These are phyloP conservation scores for Stagonosporopsis vannaccii DNA, from an alignment of 2,329 filamentous ascomycete genomes.

Conservation along the genomic window DNA sequence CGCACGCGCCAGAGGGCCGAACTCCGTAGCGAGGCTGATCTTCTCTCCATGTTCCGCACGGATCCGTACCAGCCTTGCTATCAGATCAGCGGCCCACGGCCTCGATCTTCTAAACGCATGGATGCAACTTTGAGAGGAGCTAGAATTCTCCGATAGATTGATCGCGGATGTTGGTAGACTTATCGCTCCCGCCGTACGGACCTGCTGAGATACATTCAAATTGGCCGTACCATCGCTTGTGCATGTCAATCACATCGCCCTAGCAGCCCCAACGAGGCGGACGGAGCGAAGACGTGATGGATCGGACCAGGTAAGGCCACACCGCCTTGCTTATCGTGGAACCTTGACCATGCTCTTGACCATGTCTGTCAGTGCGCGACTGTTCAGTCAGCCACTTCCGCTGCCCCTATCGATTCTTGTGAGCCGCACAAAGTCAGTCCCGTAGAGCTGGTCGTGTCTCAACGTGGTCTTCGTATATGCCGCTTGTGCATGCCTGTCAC, in stretches of 20 bases:
- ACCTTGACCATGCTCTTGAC: slow-evolving; percentile 4
- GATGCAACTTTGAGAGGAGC: not conserved
- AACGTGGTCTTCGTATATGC: slow-evolving; percentile 11
- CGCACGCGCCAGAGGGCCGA: slow-evolving; percentile 3
- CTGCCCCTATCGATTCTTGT: not conserved
- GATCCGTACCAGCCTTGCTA: slow-evolving; percentile 12
- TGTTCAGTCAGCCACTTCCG: slow-evolving; percentile 15
- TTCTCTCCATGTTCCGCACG: not conserved
- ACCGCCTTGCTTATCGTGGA: not conserved
- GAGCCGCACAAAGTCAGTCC: slow-evolving; percentile 1
- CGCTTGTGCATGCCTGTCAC: slow-evolving; percentile 7
- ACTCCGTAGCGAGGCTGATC: slow-evolving; percentile 7
- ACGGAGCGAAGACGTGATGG: not conserved
- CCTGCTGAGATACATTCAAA: not conserved
- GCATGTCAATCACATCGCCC: slow-evolving; percentile 5
- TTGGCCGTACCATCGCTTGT: slow-evolving; percentile 7
- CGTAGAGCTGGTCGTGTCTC: not conserved
- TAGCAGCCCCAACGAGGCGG: slow-evolving; percentile 1
- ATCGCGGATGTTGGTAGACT: not conserved
- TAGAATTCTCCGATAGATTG: not conserved
- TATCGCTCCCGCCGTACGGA: not conserved
- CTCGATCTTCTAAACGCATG: slow-evolving; percentile 4
- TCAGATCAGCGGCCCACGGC: slow-evolving; percentile 7
- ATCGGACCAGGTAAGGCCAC: not conserved
- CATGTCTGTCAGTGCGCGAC: not conserved